Evolutionary conservation across 257 asterid genomes (phyloP).

Genomic region (Salvia splendens): DNA sequence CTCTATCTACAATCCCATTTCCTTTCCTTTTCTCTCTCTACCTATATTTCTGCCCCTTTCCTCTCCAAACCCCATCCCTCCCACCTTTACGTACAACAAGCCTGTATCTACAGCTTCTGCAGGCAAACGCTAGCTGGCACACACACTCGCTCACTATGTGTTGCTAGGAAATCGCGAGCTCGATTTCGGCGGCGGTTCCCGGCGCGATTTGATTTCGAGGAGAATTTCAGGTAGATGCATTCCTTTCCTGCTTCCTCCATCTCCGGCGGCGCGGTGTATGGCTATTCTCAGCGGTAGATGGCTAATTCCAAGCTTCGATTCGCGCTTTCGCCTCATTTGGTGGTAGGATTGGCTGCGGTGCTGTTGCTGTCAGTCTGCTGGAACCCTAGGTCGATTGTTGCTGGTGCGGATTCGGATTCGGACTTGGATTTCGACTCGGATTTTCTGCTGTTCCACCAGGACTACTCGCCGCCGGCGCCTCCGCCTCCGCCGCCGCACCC

Average conservation of each 20-base stretch:
- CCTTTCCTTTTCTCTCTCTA: conserved; percentile 32
- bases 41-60: conserved; percentile 33
- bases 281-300: conserved; percentile 55
- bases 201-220: conserved; percentile 29
- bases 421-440: conserved; percentile 56
- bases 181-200: conserved; percentile 30
- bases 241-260: conserved; percentile 34
- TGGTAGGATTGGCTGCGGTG: conserved; percentile 36
- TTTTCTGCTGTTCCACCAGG: conserved; percentile 64
- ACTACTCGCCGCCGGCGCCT: conserved; percentile 98
- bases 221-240: conserved; percentile 45
- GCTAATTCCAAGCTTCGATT: conserved; percentile 38
- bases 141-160: conserved; percentile 26
- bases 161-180: conserved; percentile 21
- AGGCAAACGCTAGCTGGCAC: conserved; percentile 23
- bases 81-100: conserved; percentile 34
- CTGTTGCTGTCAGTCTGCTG: conserved; percentile 33
- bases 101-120: conserved; percentile 34
- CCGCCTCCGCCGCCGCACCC: conserved; percentile 99
- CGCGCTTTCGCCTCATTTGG: conserved; percentile 26
- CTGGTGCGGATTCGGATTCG: conserved; percentile 37
- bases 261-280: conserved; percentile 52
- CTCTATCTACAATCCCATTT: conserved; percentile 41
- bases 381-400: conserved; percentile 47
- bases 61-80: conserved; percentile 33